Evolutionary conservation across 352 stramenopile species (phyloP).

Genomic region (Pythium diclinum): DNA sequence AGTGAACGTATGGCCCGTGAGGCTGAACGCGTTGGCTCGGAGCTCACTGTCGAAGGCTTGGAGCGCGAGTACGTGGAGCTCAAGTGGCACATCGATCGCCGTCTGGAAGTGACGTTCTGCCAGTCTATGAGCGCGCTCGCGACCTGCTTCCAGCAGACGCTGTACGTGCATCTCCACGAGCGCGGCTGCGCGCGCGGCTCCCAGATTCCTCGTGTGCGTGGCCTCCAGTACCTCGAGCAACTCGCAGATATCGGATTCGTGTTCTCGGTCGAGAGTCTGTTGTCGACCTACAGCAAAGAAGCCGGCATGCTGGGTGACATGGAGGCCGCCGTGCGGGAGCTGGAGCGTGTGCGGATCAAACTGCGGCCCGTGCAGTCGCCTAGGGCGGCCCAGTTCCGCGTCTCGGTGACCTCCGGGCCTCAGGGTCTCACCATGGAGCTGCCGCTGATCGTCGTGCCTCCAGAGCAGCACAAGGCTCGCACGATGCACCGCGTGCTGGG

Average conservation of each 20-base stretch:
- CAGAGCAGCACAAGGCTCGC: conserved; percentile 30
- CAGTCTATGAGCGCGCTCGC: conserved; percentile 79
- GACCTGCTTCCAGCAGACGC: conserved; percentile 83
- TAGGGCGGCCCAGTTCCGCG: conserved; percentile 57
- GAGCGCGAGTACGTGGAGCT: conserved; percentile 79
- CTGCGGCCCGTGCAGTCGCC: conserved; percentile 65
- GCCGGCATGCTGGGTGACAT: conserved; percentile 84
- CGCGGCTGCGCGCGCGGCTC: conserved; percentile 29
- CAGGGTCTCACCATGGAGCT: conserved; percentile 70
- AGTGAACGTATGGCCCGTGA: conserved; percentile 48
- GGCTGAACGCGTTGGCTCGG: conserved; percentile 47
- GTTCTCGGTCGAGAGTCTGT: conserved; percentile 78
- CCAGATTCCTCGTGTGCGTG: conserved; percentile 29
- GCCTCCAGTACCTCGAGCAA: conserved; percentile 70
- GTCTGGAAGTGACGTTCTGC: conserved; percentile 80
- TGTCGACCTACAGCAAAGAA: conserved; percentile 86
- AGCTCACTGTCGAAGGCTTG: conserved; percentile 69
- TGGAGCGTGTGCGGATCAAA: conserved; percentile 65
- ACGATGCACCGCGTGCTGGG: conserved; percentile 76
- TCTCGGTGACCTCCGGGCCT: conserved; percentile 61
- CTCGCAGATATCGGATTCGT: conserved; percentile 61
- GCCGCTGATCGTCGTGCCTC: conserved; percentile 55
- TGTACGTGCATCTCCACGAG: conserved; percentile 75
- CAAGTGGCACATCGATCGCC: conserved; percentile 81
- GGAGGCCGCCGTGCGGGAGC: conserved; percentile 72